Base-by-base conservation (phyloP, 805 yeast species). In the Teunomyces kruisii region DNA sequence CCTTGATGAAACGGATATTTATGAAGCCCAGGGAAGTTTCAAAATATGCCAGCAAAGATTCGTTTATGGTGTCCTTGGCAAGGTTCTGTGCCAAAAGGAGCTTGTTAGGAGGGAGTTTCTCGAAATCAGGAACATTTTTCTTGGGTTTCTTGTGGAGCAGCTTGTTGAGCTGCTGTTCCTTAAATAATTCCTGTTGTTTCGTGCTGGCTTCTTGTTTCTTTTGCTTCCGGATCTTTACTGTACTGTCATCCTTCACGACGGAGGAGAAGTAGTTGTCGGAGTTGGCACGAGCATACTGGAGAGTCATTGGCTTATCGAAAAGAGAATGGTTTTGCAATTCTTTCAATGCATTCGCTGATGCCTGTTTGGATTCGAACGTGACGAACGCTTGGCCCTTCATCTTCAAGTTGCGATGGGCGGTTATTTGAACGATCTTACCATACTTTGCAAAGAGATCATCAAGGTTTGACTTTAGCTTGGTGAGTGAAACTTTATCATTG, bases 301-400 rank as follows among this genome's bases (percentile, higher is more conserved):
- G 72, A 13, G 65, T 70, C 54, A 84, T 65, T 0, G 75, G 75
- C 43, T 76, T 76, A 15, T 72, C 79, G 51, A 74, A 73, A 9
- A 85, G 44, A 15, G 64, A 64, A 26, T 54, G 48, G 10, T 74
- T 71, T 39, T 79, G 67, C 31, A 77, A 52, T 13, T 57, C 62
- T n/a, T 67, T 65, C 3, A 76, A 56, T 0, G 85, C 86, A 32
- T 57, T 54, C 3, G 58, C 45, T 1, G 90, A 82, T 4, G 67
- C 62, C 3, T 68, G 67, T 1, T 55, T 54, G 14, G 61, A 56
- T 3, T 65, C 71, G 42, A 82, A 79, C 0, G 87, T 79, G 5
- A 88, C 73, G 60, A 87, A 88, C 1, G 96, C 96, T 61, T 88
- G 96, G 2, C 96, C 96, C 45, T 84, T 75, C 76, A 84, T 73